Percentiles rank a stretch among this genome's conserved stretches.
These are phyloP conservation scores for Colletotrichum paranaense DNA, from an alignment of 2,329 filamentous ascomycete species.

Conservation along the genomic window DNA sequence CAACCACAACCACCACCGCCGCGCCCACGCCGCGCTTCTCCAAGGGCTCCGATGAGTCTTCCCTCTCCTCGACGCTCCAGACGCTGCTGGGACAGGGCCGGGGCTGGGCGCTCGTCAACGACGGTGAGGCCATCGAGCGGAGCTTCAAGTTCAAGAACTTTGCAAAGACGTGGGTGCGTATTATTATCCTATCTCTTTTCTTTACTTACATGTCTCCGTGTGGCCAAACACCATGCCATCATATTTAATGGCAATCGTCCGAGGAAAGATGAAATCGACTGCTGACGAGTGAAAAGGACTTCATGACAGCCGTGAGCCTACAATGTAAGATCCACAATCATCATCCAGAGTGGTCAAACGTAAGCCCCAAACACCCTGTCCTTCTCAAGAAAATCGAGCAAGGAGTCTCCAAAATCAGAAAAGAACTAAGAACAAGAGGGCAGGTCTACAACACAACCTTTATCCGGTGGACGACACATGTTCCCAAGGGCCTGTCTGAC, in stretches of 20 bases:
- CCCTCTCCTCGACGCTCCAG: conserved; percentile 48
- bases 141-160: conserved; percentile 74
- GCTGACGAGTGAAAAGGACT: conserved; percentile 62
- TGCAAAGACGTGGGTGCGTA: conserved; percentile 71
- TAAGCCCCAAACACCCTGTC: conserved; percentile 45
- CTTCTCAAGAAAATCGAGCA: too few species aligned
- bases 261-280: background rate
- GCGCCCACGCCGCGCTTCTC: conserved; percentile 50
- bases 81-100: conserved; percentile 49
- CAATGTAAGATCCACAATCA: conserved; percentile 77
- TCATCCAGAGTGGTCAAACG: conserved; percentile 83
- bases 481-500: conserved; percentile 71
- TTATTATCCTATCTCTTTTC: background rate
- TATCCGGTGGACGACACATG: conserved; percentile 80
- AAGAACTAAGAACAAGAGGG: background rate
- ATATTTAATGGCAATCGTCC: too few species aligned
- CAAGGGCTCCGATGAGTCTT: conserved; percentile 54
- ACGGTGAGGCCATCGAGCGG: conserved; percentile 68
- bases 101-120: conserved; percentile 61
- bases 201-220: background rate
- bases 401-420: background rate
- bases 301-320: conserved; percentile 78
- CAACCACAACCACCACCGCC: background rate
- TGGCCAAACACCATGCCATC: background rate
- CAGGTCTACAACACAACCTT: conserved; percentile 78